A percentile compares a stretch with the other conserved stretches of the same genome.
Conservation (phyloP, 2,329 filamentous ascomycete genomes). For the Tolypocladium pustulatum region DNA sequence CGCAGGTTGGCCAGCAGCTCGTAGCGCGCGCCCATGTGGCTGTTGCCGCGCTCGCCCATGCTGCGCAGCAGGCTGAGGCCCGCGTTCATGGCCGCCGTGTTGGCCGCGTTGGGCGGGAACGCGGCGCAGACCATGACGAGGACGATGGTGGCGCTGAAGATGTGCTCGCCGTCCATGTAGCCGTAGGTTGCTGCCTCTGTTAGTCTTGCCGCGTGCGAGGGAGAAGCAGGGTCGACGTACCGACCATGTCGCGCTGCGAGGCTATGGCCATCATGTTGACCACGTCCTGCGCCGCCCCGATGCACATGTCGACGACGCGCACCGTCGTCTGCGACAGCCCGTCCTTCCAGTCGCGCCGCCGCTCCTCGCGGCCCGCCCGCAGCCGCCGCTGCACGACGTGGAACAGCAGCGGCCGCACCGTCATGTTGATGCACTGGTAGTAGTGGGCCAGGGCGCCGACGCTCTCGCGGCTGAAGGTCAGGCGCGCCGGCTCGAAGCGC, state of each 20-base stretch:
- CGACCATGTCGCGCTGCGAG: constrained; percentile 26
- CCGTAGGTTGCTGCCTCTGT: constrained; percentile 35
- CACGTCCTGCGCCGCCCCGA: constrained; percentile 36
- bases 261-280: constrained; percentile 11
- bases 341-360: constrained; percentile 21
- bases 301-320: constrained; percentile 40
- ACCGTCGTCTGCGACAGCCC: constrained; percentile 37
- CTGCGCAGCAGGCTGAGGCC: constrained; percentile 33
- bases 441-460: constrained; percentile 44
- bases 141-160: constrained; percentile 42
- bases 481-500: constrained; percentile 34
- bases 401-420: constrained; percentile 40
- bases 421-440: constrained; percentile 49
- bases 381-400: constrained; percentile 40
- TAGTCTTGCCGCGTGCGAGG: background rate
- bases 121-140: constrained; percentile 44
- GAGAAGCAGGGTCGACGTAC: background rate
- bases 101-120: constrained; percentile 33
- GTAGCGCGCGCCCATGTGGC: constrained; percentile 25
- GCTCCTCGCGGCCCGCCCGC: constrained; percentile 14
- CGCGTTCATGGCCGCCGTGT: constrained; percentile 32
- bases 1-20: constrained; percentile 18
- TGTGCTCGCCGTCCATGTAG: constrained; percentile 46
- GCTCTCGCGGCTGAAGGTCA: constrained; percentile 36
- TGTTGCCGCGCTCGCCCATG: constrained; percentile 43